These are phyloP conservation scores for Thinopyrum elongatum DNA, from an alignment of 176 grass and related monocot species.

Conservation along the genomic window DNA sequence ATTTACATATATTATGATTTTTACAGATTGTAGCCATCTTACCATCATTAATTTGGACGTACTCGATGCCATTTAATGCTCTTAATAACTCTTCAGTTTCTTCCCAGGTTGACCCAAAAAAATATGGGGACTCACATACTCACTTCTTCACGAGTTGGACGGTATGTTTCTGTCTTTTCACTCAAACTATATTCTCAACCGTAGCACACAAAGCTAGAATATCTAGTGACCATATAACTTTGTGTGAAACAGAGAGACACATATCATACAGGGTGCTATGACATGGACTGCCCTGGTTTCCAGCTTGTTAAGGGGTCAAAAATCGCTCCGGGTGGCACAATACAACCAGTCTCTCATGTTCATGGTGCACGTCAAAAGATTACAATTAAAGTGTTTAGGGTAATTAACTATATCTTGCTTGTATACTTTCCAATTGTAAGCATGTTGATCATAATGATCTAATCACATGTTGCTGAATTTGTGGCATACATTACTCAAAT, in stretches of 20 bases:
- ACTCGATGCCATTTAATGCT: not conserved
- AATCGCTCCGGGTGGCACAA: not conserved
- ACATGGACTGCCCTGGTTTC: constrained; percentile 11
- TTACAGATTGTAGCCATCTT: not conserved
- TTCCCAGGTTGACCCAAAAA: not conserved
- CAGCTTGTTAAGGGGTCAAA: not conserved
- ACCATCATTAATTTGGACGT: not conserved
- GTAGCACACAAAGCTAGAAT: not conserved
- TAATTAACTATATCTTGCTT: not conserved
- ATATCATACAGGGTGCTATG: not conserved
- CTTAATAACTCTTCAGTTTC: not conserved
- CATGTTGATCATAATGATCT: not conserved
- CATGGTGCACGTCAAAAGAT: not conserved
- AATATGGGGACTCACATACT: not conserved
- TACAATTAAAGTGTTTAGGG: not conserved
- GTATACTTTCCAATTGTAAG: not conserved
- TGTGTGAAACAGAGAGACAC: not conserved
- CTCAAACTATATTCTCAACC: not conserved
- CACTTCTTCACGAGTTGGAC: not conserved
- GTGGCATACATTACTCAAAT: not conserved
- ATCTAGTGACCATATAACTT: not conserved
- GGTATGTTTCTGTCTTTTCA: not conserved
- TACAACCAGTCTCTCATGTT: not conserved
- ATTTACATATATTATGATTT: not conserved
- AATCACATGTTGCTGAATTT: not conserved